Evolutionary conservation across 2,329 filamentous ascomycete species (phyloP).

Genomic region (Aschersonia sp.): DNA sequence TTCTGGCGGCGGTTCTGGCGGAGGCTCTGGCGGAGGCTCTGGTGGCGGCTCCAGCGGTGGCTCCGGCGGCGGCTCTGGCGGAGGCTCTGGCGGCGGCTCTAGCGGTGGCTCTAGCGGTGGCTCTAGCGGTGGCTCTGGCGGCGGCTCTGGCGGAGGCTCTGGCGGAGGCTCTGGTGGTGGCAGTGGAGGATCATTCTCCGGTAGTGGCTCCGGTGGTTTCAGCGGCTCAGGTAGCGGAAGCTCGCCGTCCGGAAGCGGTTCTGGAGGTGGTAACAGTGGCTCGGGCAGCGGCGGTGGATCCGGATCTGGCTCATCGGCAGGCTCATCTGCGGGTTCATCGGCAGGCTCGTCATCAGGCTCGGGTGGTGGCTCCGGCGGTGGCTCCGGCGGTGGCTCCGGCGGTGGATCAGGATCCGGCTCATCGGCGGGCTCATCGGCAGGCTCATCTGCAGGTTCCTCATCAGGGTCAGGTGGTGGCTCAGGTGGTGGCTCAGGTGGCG

Average conservation of each 20-base stretch:
- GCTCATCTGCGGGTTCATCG: neutral
- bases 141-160: neutral
- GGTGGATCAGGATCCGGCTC: neutral
- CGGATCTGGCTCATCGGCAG: neutral
- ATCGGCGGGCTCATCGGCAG: neutral
- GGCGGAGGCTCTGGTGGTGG: neutral
- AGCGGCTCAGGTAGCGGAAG: neutral
- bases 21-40: neutral
- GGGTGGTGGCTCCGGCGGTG: neutral
- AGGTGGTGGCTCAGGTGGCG: neutral
- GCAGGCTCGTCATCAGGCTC: neutral
- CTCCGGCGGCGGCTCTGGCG: neutral
- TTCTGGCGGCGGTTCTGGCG: neutral
- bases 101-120: neutral
- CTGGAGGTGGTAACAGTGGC: neutral
- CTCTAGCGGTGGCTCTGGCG: neutral
- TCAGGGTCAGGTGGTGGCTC: neutral
- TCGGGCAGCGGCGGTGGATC: neutral
- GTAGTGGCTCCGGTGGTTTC: neutral
- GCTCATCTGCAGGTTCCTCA: neutral
- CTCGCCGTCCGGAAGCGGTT: neutral
- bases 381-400: neutral
- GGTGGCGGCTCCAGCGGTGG: neutral
- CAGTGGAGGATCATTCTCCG: neutral
- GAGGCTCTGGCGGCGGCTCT: neutral